These are phyloP conservation scores for Pseudoturritis turrita DNA, from an alignment of 345 rosid genomes.

Conservation along the genomic window DNA sequence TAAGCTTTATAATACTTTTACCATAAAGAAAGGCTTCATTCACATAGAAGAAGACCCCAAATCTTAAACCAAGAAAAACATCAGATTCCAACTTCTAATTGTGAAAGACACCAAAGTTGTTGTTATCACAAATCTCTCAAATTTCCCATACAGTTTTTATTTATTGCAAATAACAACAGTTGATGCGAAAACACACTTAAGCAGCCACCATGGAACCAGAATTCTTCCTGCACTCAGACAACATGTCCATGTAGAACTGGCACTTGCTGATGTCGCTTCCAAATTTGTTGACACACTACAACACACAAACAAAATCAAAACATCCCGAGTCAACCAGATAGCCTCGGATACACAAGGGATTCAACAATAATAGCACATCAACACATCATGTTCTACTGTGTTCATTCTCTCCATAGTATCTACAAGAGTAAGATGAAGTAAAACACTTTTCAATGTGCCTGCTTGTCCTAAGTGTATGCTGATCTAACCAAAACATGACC, in stretches of 20 bases:
- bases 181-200: slow-evolving; percentile 1
- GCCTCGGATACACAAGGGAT: not conserved
- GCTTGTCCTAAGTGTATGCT: not conserved
- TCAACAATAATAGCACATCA: not conserved
- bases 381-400: not conserved
- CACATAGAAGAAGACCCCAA: not conserved
- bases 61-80: not conserved
- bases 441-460: not conserved
- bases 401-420: not conserved
- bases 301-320: not conserved
- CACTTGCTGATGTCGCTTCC: slow-evolving; percentile 88
- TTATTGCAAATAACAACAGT: not conserved
- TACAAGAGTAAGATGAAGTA: not conserved
- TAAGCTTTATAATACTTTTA: not conserved
- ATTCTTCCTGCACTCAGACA: slow-evolving; percentile 87
- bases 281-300: slow-evolving; percentile 63
- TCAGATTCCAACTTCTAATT: not conserved
- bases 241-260: slow-evolving; percentile 98
- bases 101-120: not conserved
- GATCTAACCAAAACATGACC: not conserved
- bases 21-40: not conserved
- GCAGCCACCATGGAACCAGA: slow-evolving; percentile 54
- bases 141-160: not conserved
- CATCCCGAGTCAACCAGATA: not conserved
- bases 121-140: not conserved